Conservation (phyloP, 2,329 filamentous ascomycete species). For the Zymoseptoria brevis region DNA sequence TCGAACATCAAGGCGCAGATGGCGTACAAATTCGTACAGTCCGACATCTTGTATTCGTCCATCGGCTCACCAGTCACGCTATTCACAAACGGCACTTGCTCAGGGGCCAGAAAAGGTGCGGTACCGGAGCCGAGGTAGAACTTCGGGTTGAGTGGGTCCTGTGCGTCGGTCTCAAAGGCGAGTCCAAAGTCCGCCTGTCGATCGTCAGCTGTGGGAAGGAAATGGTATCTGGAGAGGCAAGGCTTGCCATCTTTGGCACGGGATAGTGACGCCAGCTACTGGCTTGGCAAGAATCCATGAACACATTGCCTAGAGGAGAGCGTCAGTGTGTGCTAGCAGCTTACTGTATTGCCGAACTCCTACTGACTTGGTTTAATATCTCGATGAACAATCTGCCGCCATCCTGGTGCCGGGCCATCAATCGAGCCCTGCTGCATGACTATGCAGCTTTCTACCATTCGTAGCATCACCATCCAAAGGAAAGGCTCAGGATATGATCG, state of each 20-base stretch:
- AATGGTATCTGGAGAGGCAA: too few relatives aligned
- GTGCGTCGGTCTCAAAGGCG: constrained; percentile 5
- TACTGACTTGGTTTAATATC: constrained; percentile 13
- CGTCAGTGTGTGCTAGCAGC: neutral
- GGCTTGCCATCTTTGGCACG: neutral
- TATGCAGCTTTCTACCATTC: constrained; percentile 5
- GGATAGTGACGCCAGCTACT: neutral
- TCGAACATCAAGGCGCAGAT: neutral
- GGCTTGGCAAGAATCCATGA: constrained; percentile 4
- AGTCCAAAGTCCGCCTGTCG: constrained; percentile 13
- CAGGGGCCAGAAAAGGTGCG: constrained; percentile 9
- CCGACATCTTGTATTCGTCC: constrained; percentile 3
- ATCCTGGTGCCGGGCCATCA: neutral
- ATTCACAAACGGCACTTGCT: constrained; percentile 6
- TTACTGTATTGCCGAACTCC: too few relatives aligned
- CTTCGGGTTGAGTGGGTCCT: constrained; percentile 10
- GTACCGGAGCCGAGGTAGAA: constrained; percentile 6
- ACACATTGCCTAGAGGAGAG: constrained; percentile 12
- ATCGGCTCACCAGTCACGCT: constrained; percentile 2
- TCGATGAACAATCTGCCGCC: constrained; percentile 14
- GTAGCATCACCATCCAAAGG: constrained; percentile 6
- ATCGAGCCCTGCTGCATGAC: constrained; percentile 5
- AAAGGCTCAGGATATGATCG: constrained; percentile 1
- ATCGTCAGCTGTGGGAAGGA: neutral
- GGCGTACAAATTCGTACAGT: constrained; percentile 1